Base-by-base conservation (phyloP, 441 rosid species). In the Eutrema salsugineum region DNA sequence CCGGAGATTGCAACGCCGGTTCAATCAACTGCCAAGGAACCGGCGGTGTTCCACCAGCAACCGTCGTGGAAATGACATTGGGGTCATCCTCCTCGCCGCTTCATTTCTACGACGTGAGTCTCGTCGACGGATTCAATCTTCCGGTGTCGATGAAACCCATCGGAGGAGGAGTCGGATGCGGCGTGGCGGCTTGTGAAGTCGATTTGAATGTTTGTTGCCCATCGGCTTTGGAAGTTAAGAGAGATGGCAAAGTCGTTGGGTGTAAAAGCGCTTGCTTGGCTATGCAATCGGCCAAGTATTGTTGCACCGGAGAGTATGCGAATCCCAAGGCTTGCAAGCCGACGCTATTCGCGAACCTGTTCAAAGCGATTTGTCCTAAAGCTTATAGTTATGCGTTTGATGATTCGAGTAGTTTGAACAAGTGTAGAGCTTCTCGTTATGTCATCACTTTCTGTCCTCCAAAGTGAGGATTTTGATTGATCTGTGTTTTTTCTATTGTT, bases 201-300 rank as follows among this genome's bases (percentile, higher is more conserved):
- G 89, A 94, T 80, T 36, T 94, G 78, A 94, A 94, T 48, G 73
- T 81, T 10, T 87, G 96, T 48, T 94, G 97, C 68, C 99, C 99
- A 0, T 90, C 95, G 1, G 95, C 88, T 3, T 68, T 94, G 85
- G 97, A 88, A 80, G 88, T 91, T 20, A 88, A 69, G 83, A 82
- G 70, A 64, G 76, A 82, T 32, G 90, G 83, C 6, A 88, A 76
- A 72, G 86, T 90, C 0, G 91, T 94, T 10, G 97, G 90, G 0
- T 94, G 99, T 66, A 91, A 94, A 73, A 94, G 99, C 70, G 99
- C 94, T 5, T 94, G 99, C 77, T 79, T 94, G 61, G 99, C 99
- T 5, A 86, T 90, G 97, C 91, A 86, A 50, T 91, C 99, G 0
- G 87, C 97, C 0, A 85, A 83, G 81, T 88, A 90, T 46, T 94